Base-by-base conservation (phyloP, 1,284 basidiomycete genomes). In the Farysia itapuensis region DNA sequence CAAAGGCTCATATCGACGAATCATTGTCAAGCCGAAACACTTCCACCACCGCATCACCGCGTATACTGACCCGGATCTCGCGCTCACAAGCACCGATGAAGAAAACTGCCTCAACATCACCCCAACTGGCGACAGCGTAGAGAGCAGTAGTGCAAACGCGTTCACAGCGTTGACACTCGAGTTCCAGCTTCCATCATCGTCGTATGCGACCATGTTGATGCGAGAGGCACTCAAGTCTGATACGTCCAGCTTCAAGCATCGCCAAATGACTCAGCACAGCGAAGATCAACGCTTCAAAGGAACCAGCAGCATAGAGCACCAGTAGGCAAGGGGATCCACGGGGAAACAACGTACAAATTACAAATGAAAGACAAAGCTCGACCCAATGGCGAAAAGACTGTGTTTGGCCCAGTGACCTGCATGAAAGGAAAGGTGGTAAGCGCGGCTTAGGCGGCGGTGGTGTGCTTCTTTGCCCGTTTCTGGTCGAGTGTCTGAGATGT, bases 81-180 rank as follows among this genome's bases (percentile, higher is more conserved):
- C 90, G 8, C 83, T 98, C 21, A 87, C 89, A 3, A 90, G 93
- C 74, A 87, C 93, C 0, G 95, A 98, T 76, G 95, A 98, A 78
- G 95, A 98, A 79, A 83, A 83, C 82, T 97, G 52, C 34, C 54
- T 45, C 23, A 8, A 8, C 11, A 35, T 35, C 33, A 20, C 46
- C 15, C 23, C 34, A 6, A 0, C 33, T 16, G 25, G 23, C 13
- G 18, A 33, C 0, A 33, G 36, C 4, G 35, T n/a, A 40, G 4
- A 15, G 12, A 12, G 14, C 28, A 30, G 23, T 14, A 15, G 16
- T n/a, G 39, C 33, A 19, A 35, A 25, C 11, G 9, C 12, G 9
- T 71, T 71, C 54, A 52, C 67, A 12, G 74, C 74, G 0, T 34
- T 76, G 12, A 52, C 67, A 34, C 42, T 76, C 26, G 44, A 46